phyloP scores from a whole-genome alignment of 108 stramenopile species.

The Cyclostephanos tholiformis region DNA sequence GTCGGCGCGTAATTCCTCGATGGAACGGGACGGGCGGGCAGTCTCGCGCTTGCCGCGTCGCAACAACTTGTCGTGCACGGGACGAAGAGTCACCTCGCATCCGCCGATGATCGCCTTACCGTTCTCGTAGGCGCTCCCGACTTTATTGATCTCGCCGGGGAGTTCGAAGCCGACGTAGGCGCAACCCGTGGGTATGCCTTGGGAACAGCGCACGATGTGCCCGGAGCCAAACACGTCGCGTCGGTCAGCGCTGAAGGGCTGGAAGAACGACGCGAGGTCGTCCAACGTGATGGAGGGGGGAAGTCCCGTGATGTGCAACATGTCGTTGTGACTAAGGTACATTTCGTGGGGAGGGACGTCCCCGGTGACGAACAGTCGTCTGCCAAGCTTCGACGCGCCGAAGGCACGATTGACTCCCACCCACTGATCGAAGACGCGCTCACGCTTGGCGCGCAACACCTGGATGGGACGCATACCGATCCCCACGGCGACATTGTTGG shows the following conservation, averaged over 20 bases:
- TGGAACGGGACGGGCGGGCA: constrained; percentile 57
- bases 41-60: constrained; percentile 46
- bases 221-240: constrained; percentile 75
- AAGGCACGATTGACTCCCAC: constrained; percentile 37
- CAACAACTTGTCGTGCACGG: constrained; percentile 52
- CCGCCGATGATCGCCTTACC: constrained; percentile 50
- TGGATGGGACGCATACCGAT: constrained; percentile 66
- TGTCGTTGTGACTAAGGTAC: constrained; percentile 71
- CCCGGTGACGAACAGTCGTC: constrained; percentile 72
- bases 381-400: constrained; percentile 53
- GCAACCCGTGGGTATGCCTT: constrained; percentile 65
- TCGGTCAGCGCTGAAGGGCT: constrained; percentile 64
- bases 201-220: constrained; percentile 73
- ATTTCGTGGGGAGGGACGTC: constrained; percentile 81
- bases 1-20: constrained; percentile 70
- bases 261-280: constrained; percentile 69
- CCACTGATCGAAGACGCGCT: constrained; percentile 62
- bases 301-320: constrained; percentile 68
- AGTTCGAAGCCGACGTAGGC: constrained; percentile 87
- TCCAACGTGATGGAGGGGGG: constrained; percentile 64
- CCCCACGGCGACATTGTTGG: constrained; percentile 52
- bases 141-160: constrained; percentile 70
- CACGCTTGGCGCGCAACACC: constrained; percentile 70
- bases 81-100: constrained; percentile 33
- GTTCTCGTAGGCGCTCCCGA: constrained; percentile 29